Percentiles rank a stretch among this genome's conserved stretches.
phyloP scores from a whole-genome alignment of 371 early-diverging fungal species.

The Aphelidium insulamus region DNA sequence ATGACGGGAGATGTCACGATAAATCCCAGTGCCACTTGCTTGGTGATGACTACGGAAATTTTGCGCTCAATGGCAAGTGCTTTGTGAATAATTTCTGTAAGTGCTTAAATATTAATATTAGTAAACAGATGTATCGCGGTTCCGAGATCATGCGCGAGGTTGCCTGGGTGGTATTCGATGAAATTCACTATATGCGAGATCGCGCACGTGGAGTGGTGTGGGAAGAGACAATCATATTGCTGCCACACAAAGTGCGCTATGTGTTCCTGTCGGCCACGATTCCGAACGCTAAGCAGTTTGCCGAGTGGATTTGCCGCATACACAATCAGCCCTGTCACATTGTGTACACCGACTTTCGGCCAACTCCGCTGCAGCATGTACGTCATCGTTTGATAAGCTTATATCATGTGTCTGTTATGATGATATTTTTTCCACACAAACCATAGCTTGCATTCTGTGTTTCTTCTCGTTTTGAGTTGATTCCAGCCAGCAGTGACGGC shows the following conservation, averaged over 20 bases:
- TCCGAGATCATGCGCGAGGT: slow-evolving; percentile 97
- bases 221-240: slow-evolving; percentile 98
- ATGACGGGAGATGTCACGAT: slow-evolving; percentile 99
- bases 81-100: no score
- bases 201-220: slow-evolving; percentile 99
- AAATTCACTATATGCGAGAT: slow-evolving; percentile 99
- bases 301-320: slow-evolving; percentile 94
- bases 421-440: no score
- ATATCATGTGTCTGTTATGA: no score
- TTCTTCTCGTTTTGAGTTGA: no score
- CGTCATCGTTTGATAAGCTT: no score
- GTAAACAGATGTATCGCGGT: slow-evolving; percentile 60
- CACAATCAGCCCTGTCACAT: slow-evolving; percentile 96
- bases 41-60: slow-evolving; percentile 99
- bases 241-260: slow-evolving; percentile 80
- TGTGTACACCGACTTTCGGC: slow-evolving; percentile 98
- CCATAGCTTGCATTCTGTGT: no score
- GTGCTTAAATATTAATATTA: background rate
- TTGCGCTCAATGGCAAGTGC: slow-evolving; percentile 46
- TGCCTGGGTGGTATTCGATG: slow-evolving; percentile 98
- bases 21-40: slow-evolving; percentile 85
- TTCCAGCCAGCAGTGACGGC: no score
- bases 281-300: slow-evolving; percentile 99
- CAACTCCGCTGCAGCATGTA: slow-evolving; percentile 95
- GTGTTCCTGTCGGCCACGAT: slow-evolving; percentile 99